phyloP scores from a whole-genome alignment of 345 rosid species.

The Rhizophora mangle region DNA sequence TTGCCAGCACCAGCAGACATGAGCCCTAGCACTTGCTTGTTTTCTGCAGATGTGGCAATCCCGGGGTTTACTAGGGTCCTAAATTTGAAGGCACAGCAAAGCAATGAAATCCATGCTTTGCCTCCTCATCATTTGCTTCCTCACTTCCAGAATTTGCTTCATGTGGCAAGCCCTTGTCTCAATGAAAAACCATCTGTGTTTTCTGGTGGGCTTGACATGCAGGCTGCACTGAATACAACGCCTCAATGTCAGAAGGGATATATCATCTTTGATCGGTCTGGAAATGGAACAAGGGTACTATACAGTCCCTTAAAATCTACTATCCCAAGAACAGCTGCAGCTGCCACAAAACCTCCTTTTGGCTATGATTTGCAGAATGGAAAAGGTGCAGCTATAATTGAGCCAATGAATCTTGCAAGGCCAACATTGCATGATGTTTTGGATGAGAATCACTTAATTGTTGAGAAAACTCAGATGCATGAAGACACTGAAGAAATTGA shows the following conservation, averaged over 20 bases:
- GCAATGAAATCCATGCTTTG: slow-evolving; percentile 37
- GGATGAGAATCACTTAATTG: slow-evolving; percentile 36
- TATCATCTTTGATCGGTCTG: slow-evolving; percentile 22
- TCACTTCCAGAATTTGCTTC: slow-evolving; percentile 34
- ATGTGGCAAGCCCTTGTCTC: slow-evolving; percentile 26
- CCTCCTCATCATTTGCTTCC: slow-evolving; percentile 43
- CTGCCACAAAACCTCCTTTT: slow-evolving; percentile 20
- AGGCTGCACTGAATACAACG: slow-evolving; percentile 26
- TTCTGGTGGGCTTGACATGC: slow-evolving; percentile 23
- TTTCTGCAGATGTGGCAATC: slow-evolving; percentile 35
- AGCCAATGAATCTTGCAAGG: slow-evolving; percentile 24
- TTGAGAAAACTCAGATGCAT: slow-evolving; percentile 33
- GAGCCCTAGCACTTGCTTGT: slow-evolving; percentile 19
- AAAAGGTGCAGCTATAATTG: slow-evolving; percentile 26
- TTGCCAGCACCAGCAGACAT: slow-evolving; percentile 39
- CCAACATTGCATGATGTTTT: slow-evolving; percentile 27
- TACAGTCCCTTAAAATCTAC: slow-evolving; percentile 36
- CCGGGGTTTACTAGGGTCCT: slow-evolving; percentile 35
- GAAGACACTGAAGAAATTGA: slow-evolving; percentile 26
- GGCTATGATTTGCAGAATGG: slow-evolving; percentile 27
- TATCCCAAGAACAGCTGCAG: slow-evolving; percentile 28
- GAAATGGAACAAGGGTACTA: slow-evolving; percentile 23
- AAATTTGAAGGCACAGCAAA: slow-evolving; percentile 35
- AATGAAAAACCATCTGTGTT: slow-evolving; percentile 30
- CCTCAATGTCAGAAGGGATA: slow-evolving; percentile 22